phyloP scores from a whole-genome alignment of 768 basidiomycete genomes.

The Boletellus ananas region DNA sequence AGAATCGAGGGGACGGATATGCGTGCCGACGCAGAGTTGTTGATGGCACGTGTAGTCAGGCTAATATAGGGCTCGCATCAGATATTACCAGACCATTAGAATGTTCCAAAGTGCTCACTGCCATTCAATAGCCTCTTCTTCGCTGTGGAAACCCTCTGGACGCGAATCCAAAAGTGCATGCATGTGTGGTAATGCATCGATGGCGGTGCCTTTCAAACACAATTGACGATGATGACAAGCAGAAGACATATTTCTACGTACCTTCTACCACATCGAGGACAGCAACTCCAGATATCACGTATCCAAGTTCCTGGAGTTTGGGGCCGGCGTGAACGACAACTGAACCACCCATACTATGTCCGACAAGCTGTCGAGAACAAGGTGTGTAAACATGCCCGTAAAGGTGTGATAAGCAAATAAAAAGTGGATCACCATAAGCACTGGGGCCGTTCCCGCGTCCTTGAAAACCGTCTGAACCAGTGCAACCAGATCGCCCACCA shows the following conservation, averaged over 20 bases:
- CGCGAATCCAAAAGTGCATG: constrained; percentile 78
- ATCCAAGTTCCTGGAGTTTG: constrained; percentile 60
- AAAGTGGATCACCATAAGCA: constrained; percentile 53
- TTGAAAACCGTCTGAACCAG: constrained; percentile 70
- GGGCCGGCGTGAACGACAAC: constrained; percentile 75
- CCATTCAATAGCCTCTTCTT: constrained; percentile 91
- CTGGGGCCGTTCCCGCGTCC: constrained; percentile 57
- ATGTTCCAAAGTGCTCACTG: constrained; percentile 60
- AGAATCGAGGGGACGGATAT: constrained; percentile 85
- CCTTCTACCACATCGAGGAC: constrained; percentile 92
- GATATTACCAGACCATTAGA: neutral
- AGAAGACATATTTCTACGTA: constrained; percentile 24
- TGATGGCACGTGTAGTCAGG: constrained; percentile 75
- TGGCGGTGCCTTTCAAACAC: constrained; percentile 64
- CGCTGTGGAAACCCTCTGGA: constrained; percentile 78
- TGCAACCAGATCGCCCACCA: constrained; percentile 71
- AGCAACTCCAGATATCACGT: constrained; percentile 69
- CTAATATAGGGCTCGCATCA: constrained; percentile 36
- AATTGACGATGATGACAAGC: neutral
- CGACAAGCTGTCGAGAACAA: constrained; percentile 58
- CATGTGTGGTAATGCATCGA: constrained; percentile 94
- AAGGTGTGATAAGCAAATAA: neutral
- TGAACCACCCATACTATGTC: constrained; percentile 96
- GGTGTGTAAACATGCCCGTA: neutral
- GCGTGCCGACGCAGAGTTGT: constrained; percentile 76